These are phyloP conservation scores for Macrophomina tecta DNA, from an alignment of 2,329 filamentous ascomycete genomes.

Conservation along the genomic window DNA sequence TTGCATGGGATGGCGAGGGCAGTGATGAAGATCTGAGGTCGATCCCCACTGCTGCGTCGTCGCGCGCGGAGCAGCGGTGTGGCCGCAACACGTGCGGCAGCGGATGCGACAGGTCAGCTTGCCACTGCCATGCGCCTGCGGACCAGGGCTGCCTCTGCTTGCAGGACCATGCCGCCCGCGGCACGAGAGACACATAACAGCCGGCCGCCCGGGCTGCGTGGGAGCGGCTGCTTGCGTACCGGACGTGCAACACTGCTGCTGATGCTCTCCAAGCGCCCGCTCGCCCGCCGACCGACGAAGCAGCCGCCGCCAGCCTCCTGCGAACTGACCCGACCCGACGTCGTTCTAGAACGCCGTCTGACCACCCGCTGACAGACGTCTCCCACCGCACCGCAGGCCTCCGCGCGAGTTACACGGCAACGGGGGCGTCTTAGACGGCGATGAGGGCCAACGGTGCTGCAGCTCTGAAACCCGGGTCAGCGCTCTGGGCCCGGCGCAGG, in stretches of 20 bases:
- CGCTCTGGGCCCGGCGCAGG: slow-evolving; percentile 16
- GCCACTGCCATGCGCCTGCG: slow-evolving; percentile 8
- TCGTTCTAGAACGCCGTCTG: slow-evolving; percentile 19
- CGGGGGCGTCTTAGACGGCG: slow-evolving; percentile 10
- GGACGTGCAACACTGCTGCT: background rate
- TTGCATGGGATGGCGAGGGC: slow-evolving; percentile 22
- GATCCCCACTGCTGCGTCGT: slow-evolving; percentile 25
- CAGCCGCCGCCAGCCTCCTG: slow-evolving; percentile 2
- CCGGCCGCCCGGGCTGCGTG: slow-evolving; percentile 2
- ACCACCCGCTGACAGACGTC: background rate
- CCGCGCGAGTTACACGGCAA: slow-evolving; percentile 19
- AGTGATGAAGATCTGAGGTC: slow-evolving; percentile 27
- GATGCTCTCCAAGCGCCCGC: background rate
- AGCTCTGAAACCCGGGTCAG: slow-evolving; percentile 28
- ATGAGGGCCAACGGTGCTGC: slow-evolving; percentile 25
- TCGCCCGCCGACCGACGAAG: background rate
- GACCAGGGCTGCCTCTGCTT: background rate
- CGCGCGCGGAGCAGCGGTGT: slow-evolving; percentile 17
- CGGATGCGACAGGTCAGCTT: slow-evolving; percentile 22
- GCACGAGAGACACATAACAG: slow-evolving; percentile 17
- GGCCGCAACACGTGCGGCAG: slow-evolving; percentile 16
- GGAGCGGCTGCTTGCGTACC: slow-evolving; percentile 7
- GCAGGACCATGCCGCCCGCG: slow-evolving; percentile 6
- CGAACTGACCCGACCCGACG: background rate
- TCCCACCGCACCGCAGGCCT: background rate